Evolutionary conservation across 2,329 filamentous ascomycete genomes (phyloP).

Genomic region (Tolypocladium album): DNA sequence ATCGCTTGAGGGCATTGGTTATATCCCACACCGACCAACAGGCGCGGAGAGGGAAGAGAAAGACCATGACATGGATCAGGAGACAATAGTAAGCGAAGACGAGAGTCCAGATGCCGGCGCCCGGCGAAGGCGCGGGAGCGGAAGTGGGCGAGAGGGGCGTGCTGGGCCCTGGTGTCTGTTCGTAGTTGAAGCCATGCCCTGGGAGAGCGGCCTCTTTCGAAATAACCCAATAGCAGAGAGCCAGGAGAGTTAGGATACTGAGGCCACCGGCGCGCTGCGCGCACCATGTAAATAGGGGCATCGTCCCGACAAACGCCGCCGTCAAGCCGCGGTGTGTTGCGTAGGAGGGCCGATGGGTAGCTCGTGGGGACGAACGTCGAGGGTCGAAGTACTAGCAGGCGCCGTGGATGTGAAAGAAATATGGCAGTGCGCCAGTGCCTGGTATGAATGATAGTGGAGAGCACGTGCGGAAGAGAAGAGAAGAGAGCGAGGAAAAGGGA

Average conservation of each 20-base stretch:
- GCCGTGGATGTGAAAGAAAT: background rate
- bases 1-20: constrained; percentile 37
- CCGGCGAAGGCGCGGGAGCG: constrained; percentile 13
- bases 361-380: background rate
- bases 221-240: constrained; percentile 45
- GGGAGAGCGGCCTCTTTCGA: constrained; percentile 34
- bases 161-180: constrained; percentile 24
- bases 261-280: constrained; percentile 43
- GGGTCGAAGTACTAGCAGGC: background rate
- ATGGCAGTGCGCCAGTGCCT: too few species aligned
- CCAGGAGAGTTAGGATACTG: constrained; percentile 38
- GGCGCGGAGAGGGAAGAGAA: constrained; percentile 50
- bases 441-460: background rate
- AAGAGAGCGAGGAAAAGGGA: background rate
- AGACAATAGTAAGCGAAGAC: constrained; percentile 56
- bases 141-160: constrained; percentile 18
- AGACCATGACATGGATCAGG: constrained; percentile 53
- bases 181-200: constrained; percentile 31
- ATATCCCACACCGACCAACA: constrained; percentile 51
- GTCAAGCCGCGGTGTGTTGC: background rate
- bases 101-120: constrained; percentile 38
- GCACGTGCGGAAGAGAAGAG: background rate
- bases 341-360: background rate
- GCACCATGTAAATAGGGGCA: constrained; percentile 45
- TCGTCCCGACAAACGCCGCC: constrained; percentile 13